Percentiles rank a stretch among this genome's conserved stretches.
Evolutionary conservation across 1,284 basidiomycete genomes (phyloP).

Genomic region (Ustilago bromivora): DNA sequence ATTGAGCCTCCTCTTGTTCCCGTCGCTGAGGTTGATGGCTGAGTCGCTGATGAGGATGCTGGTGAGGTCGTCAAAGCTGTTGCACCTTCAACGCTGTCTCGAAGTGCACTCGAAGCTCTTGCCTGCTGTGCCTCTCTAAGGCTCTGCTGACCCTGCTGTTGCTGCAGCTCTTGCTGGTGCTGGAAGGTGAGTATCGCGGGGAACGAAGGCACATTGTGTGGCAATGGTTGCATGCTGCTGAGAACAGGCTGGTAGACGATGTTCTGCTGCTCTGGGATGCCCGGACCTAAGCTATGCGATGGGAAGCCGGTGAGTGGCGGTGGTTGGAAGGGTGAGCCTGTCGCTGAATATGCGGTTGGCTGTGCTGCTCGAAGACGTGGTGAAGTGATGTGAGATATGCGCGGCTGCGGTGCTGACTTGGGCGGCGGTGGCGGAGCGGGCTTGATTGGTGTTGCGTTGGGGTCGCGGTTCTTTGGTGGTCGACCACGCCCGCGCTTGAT

Average conservation of each 20-base stretch:
- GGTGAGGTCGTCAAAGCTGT: conserved; percentile 21
- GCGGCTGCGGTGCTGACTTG: conserved; percentile 44
- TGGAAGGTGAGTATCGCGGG: conserved; percentile 43
- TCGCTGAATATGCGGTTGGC: conserved; percentile 15
- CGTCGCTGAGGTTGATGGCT: conserved; percentile 2
- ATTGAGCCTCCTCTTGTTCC: conserved; percentile 3
- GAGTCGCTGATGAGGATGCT: conserved; percentile 18
- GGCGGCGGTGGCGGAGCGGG: conserved; percentile 25
- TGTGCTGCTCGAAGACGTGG: conserved; percentile 36
- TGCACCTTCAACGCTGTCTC: conserved; percentile 15
- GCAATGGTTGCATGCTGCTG: conserved; percentile 21
- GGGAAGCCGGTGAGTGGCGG: conserved; percentile 29
- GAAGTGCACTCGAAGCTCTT: conserved; percentile 13
- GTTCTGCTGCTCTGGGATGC: conserved; percentile 44
- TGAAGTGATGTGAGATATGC: conserved; percentile 45
- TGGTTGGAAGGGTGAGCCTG: conserved; percentile 42
- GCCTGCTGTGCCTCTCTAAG: conserved; percentile 35
- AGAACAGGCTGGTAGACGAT: conserved; percentile 40
- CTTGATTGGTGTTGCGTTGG: conserved; percentile 30
- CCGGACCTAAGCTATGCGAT: conserved; percentile 36
- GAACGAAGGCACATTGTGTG: conserved; percentile 30
- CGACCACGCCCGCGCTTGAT: conserved; percentile 49
- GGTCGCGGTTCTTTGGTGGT: conserved; percentile 51
- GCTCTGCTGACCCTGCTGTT: conserved; percentile 41
- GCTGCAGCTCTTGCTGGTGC: conserved; percentile 44